Base-by-base conservation (phyloP, 2,329 filamentous ascomycete genomes). In the Colletotrichum cordylinicola region DNA sequence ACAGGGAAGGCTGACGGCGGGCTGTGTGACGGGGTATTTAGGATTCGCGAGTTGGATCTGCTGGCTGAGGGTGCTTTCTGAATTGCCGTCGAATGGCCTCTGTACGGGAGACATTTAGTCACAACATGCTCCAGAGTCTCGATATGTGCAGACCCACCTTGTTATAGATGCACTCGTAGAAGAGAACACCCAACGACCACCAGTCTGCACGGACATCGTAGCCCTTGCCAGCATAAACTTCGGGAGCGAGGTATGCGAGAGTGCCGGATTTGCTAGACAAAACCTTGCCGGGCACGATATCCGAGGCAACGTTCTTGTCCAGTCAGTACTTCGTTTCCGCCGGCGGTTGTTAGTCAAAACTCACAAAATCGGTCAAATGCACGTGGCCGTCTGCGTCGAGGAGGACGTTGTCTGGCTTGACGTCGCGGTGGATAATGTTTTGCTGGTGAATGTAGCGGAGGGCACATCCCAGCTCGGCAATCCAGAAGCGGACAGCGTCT, bases 81-180 rank as follows among this genome's bases (percentile, higher is more conserved):
- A 96, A 80, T 93, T 95, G 69, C 95, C 96, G 82, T 98, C 96
- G 79, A 98, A 99, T 27, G 97, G 97, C 80, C 97, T 92, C 95
- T 98, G 82, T 6, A 2, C 7, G 29, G 7, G 29, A 24, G 15
- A 10, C 4, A n/a, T 52, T 76, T 67, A 67, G 80, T 88, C 80
- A 88, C 84, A 77, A 75, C n/a, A 8, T 4, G 21, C 16, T n/a
- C 61, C 67, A 35, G 15, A 39, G 35, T 4, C 29, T 21, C 21
- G n/a, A 31, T 24, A n/a, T 18, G 9, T 4, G 39, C 37, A 56
- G 33, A n/a, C 65, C 29, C 86, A 96, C 95, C 93, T 98, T 98
- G 87, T 98, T 98, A 87, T 98, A 99, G 79, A 99, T 98, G 90
- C 97, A 98, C 85, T 99, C 97, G 85, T 98, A 99, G 84, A 98